Evolutionary conservation across 305 asterid species (phyloP), one percentile per base, ranked within the genome.

Genomic region (Salvia sclarea): DNA sequence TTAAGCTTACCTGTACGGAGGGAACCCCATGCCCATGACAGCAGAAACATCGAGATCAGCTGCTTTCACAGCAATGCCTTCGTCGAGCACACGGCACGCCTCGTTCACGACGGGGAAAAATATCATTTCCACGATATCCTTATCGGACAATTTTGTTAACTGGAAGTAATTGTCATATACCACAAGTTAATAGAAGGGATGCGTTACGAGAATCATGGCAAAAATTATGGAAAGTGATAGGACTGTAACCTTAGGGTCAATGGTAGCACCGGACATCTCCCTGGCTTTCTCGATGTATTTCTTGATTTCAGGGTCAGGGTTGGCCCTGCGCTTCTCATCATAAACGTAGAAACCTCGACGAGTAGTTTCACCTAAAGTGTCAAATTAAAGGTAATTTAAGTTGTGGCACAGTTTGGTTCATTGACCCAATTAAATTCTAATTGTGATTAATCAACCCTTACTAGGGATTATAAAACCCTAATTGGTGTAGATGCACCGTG

Each of bases 11-110:
- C 99, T 88, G 90, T 92, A 95, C 57, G 98, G 93, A 8, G 99
- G 97, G 75, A 89, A 95, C 13, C 99, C 99, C 99, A 95, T 92
- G 76, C 99, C 99, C 99, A 92, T 92, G 56, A 95, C 90, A 49
- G 91, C 88, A 56, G 99, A 77, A 37, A 95, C 82, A 86, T 95
- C 99, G 6, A 95, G 93, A 81, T 91, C 99, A 3, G 97, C 82
- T 69, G 99, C 90, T 78, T 95, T 92, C 49, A 89, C 92, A 9
- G 91, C 96, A 61, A 95, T 92, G 18, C 97, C 96, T 75, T 95
- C 99, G 43, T 83, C 92, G 21, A 89, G 91, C 50, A 95, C 99
- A 43, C 98, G 87, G 68, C 99, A 95, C 1, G 99, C 97, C 87
- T 95, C 99, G 8, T 95, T 95, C 76, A 95, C 96, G 78, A 95